Conservation (phyloP, 164 flowering plant species). For the Tinospora cordifolia region DNA sequence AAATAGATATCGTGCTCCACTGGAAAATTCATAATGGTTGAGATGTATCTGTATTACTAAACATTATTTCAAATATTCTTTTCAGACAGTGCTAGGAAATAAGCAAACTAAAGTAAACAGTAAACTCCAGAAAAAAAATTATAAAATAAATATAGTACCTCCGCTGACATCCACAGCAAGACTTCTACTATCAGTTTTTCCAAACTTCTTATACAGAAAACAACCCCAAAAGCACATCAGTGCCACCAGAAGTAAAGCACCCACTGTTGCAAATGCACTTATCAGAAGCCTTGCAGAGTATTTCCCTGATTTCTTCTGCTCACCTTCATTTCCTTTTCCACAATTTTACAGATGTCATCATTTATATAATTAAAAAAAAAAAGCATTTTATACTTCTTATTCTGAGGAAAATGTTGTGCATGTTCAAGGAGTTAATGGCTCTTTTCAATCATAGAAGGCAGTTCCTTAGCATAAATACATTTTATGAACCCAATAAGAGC, state of each 20-base stretch:
- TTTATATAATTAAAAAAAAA: background rate
- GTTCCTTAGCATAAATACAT: background rate
- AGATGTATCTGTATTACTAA: background rate
- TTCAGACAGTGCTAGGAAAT: background rate
- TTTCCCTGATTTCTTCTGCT: constrained; percentile 37
- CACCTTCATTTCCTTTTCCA: constrained; percentile 26
- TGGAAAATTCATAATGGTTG: background rate
- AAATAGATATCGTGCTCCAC: background rate
- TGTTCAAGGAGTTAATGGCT: background rate
- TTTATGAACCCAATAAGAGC: background rate
- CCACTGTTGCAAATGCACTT: constrained; percentile 92
- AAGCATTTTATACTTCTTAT: background rate
- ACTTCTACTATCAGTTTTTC: constrained; percentile 56
- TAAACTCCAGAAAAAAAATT: background rate
- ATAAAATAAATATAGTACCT: constrained; percentile 37
- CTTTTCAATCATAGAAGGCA: background rate
- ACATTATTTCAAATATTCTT: background rate
- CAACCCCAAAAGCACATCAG: constrained; percentile 99
- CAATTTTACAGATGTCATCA: background rate
- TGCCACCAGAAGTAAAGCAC: constrained; percentile 91
- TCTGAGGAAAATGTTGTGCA: background rate
- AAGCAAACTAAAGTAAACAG: background rate
- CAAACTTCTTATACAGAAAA: constrained; percentile 80
- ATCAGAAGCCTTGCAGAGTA: constrained; percentile 71
- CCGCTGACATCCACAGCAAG: constrained; percentile 82